Conservation (phyloP, 1,139 yeast species). For the Taiozyma sp. region DNA sequence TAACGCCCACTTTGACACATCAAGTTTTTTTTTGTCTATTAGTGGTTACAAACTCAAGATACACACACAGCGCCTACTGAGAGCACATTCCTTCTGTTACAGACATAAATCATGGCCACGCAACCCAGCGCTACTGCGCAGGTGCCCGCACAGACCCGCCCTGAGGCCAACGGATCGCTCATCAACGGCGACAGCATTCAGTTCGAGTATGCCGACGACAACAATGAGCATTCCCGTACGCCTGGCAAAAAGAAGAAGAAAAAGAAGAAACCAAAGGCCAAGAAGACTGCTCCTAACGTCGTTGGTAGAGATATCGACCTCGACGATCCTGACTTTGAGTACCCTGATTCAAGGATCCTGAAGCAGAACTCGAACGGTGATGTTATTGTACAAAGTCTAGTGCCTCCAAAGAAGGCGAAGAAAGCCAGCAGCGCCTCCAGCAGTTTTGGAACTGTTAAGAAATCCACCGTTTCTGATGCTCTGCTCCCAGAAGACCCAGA, state of each 20-base stretch:
- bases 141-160: background rate
- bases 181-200: slow-evolving; percentile 8
- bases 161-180: background rate
- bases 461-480: background rate
- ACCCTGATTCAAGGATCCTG: slow-evolving; percentile 69
- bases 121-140: background rate
- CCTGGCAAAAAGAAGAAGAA: slow-evolving; percentile 14
- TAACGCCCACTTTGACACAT: background rate
- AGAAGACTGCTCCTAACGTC: slow-evolving; percentile 24
- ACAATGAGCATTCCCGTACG: slow-evolving; percentile 35
- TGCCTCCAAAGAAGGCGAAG: slow-evolving; percentile 5
- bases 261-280: slow-evolving; percentile 34
- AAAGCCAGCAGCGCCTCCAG: slow-evolving; percentile 3
- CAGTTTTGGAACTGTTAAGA: slow-evolving; percentile 2
- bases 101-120: background rate
- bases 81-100: background rate
- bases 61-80: background rate
- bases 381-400: slow-evolving; percentile 50
- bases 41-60: background rate
- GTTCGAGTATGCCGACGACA: slow-evolving; percentile 9
- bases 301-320: slow-evolving; percentile 14
- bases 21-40: background rate
- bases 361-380: slow-evolving; percentile 74
- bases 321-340: slow-evolving; percentile 50
- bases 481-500: slow-evolving; percentile 23